Percentiles rank a stretch among this genome's conserved stretches.
Evolutionary conservation across 2,329 filamentous ascomycete genomes (phyloP).

Genomic region (Seiridium cupressi): DNA sequence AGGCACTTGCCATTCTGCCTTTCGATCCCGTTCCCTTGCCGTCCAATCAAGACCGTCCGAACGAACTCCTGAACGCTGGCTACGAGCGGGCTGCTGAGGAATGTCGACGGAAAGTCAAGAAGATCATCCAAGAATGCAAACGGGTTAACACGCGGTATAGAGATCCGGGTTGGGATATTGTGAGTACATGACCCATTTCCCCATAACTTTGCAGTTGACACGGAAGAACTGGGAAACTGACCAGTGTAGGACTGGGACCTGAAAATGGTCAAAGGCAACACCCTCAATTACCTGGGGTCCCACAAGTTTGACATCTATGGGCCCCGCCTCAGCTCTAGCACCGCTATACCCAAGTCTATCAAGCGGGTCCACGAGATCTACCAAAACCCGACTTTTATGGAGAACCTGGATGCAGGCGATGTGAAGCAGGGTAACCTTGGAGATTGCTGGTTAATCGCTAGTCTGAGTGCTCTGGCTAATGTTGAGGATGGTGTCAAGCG

Average conservation of each 20-base stretch:
- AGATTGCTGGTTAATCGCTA: constrained; percentile 83
- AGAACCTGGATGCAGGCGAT: constrained; percentile 66
- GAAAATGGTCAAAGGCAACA: constrained; percentile 60
- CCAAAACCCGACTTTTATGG: constrained; percentile 68
- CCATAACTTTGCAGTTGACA: background rate
- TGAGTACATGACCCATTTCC: constrained; percentile 37
- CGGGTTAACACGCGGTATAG: constrained; percentile 79
- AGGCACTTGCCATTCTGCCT: constrained; percentile 63
- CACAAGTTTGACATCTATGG: constrained; percentile 50
- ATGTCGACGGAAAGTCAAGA: constrained; percentile 60
- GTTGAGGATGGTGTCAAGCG: constrained; percentile 68
- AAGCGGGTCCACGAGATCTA: constrained; percentile 75
- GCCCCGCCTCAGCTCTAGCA: constrained; percentile 42
- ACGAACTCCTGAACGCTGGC: constrained; percentile 58
- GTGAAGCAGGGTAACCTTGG: constrained; percentile 75
- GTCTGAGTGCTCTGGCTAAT: constrained; percentile 73
- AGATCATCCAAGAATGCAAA: constrained; percentile 64
- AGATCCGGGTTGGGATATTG: constrained; percentile 60
- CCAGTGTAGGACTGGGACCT: constrained; percentile 60
- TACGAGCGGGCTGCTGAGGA: constrained; percentile 64
- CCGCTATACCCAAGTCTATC: constrained; percentile 66
- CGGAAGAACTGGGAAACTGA: background rate
- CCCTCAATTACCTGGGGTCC: constrained; percentile 51
- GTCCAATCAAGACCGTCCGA: constrained; percentile 49
- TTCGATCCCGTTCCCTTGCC: constrained; percentile 58